Base-by-base conservation (phyloP, 108 stramenopile species). In the Pseudonitzschia multiseries region DNA sequence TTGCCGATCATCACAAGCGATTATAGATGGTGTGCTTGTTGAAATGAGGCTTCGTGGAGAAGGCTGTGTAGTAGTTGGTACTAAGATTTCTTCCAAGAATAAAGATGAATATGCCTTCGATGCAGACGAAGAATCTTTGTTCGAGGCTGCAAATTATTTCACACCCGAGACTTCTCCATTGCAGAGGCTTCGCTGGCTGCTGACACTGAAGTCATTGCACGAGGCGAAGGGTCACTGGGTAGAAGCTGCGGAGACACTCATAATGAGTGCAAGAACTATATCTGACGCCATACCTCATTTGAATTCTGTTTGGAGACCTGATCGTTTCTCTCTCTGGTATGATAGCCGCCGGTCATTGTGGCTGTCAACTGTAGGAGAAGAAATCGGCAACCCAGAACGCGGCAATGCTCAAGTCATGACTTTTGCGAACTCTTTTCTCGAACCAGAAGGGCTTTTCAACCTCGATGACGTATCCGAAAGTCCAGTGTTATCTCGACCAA, bases 51-150 rank as follows among this genome's bases (percentile, higher is more conserved):
- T 95, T 13, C 76, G 80, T 64, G 84, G 82, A 20, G 71, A 68
- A 6, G 40, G 75, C 21, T 76, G 64, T 46, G 50, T 36, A 14
- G 72, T 85, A 14, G 77, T 81, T 13, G 83, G 87, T n/a, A 72
- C 81, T 29, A 29, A 56, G 10, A 73, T 85, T n/a, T 54, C 40
- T n/a, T 9, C 57, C 0, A 20, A 74, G 22, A 53, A 43, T 4
- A 21, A 22, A 26, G 61, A 73, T 8, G 54, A 26, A 14, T 69
- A 73, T 40, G 50, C 81, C 26, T 90, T 93, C 75, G 94, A 95
- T 52, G 94, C 94, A n/a, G 94, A 95, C 75, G 94, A 95, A 76
- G 94, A 95, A 71, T 92, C 90, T 5, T 52, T 95, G 13, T 90
- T 85, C 26, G 94, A 95, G 80, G 90, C 90, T 24, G 89, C 92